A percentile compares a stretch with the other conserved stretches of the same genome.
Evolutionary conservation across 768 basidiomycete genomes (phyloP).

Genomic region (Pisolithus albus): DNA sequence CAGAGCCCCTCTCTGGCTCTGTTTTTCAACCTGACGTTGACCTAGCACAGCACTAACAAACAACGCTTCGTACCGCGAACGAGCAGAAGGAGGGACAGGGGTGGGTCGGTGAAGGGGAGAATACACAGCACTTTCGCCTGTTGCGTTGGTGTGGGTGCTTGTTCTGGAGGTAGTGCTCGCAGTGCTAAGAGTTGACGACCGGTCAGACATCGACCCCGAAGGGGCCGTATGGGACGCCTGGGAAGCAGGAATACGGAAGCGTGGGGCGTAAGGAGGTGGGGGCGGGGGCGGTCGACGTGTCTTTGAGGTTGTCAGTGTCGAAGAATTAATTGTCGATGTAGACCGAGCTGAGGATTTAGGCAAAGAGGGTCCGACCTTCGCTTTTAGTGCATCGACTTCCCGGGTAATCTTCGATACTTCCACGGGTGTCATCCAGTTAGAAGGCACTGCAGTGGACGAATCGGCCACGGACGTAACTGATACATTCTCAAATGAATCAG

Average conservation of each 20-base stretch:
- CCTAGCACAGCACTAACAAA: conserved; percentile 57
- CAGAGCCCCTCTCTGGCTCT: conserved; percentile 19
- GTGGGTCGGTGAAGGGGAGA: conserved; percentile 46
- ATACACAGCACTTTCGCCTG: conserved; percentile 9
- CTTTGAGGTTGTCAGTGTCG: conserved; percentile 30
- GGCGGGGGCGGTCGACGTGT: conserved; percentile 38
- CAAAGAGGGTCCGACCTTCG: conserved; percentile 12
- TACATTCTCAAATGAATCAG: conserved; percentile 68
- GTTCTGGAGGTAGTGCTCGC: conserved; percentile 35
- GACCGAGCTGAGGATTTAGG: conserved; percentile 27
- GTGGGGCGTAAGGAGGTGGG: conserved; percentile 31
- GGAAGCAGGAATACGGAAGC: conserved; percentile 28
- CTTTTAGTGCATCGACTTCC: conserved; percentile 31
- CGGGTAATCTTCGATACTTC: conserved; percentile 25
- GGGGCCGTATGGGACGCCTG: conserved; percentile 32
- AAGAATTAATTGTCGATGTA: conserved; percentile 30
- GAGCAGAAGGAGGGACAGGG: conserved; percentile 59
- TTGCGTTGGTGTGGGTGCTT: conserved; percentile 26
- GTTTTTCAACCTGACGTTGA: conserved; percentile 33
- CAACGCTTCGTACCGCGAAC: conserved; percentile 59
- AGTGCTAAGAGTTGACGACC: conserved; percentile 54
- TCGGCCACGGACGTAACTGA: conserved; percentile 48
- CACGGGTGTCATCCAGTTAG: conserved; percentile 48
- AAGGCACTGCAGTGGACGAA: conserved; percentile 40
- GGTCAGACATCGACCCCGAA: conserved; percentile 47